These are phyloP conservation scores for Kodamaea anthophila DNA, from an alignment of 1,139 yeast genomes.

Conservation along the genomic window DNA sequence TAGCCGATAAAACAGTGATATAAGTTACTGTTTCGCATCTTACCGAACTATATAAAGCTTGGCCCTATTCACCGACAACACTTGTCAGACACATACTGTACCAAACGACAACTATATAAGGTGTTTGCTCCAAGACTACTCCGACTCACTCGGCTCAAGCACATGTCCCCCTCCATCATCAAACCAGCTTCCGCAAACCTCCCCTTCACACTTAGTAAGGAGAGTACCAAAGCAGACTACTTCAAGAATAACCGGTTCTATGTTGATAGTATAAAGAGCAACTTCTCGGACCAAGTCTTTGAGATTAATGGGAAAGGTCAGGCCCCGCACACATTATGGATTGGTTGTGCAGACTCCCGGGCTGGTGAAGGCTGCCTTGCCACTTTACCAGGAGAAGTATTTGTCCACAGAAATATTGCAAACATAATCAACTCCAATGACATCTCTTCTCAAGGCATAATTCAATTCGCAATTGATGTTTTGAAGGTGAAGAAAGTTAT, in stretches of 20 bases:
- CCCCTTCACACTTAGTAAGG: conserved; percentile 53
- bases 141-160: not conserved
- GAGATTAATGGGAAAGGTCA: conserved; percentile 78
- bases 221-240: conserved; percentile 58
- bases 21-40: too few relatives aligned
- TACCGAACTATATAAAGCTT: too few relatives aligned
- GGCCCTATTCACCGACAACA: too few relatives aligned
- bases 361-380: conserved; percentile 79
- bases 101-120: not conserved
- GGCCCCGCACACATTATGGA: conserved; percentile 89
- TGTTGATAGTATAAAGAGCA: conserved; percentile 54
- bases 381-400: conserved; percentile 85
- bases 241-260: conserved; percentile 62
- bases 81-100: not conserved
- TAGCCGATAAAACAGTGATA: too few relatives aligned
- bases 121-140: not conserved
- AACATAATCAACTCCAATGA: conserved; percentile 73
- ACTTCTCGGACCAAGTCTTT: conserved; percentile 58
- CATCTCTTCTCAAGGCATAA: conserved; percentile 69
- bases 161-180: conserved; percentile 3
- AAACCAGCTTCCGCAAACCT: conserved; percentile 15
- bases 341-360: conserved; percentile 94
- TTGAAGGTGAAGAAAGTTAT: conserved; percentile 77
- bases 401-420: conserved; percentile 91
- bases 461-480: conserved; percentile 87